Conservation (phyloP, 2,329 filamentous ascomycete species). For the Tolypocladium tundrense region DNA sequence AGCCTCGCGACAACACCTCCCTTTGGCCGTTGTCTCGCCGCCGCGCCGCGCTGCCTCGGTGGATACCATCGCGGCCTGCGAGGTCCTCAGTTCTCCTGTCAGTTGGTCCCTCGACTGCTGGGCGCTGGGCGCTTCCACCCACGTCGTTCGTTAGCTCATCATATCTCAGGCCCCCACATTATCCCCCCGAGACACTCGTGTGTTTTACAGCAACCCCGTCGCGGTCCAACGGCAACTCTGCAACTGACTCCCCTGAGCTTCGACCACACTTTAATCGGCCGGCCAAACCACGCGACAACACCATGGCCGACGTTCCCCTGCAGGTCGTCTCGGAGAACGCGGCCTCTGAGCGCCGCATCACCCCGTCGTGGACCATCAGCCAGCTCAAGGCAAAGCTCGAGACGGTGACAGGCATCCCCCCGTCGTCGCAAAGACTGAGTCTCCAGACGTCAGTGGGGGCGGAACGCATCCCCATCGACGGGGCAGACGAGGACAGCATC, state of each 20-base stretch:
- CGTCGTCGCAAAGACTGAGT: conserved; percentile 63
- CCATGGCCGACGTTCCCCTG: conserved; percentile 65
- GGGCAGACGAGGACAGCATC: conserved; percentile 61
- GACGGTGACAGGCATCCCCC: conserved; percentile 84
- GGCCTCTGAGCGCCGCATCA: conserved; percentile 80
- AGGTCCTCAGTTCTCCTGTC: background rate
- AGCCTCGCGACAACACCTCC: background rate
- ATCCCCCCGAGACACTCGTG: background rate
- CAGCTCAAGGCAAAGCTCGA: conserved; percentile 83
- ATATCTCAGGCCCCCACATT: background rate
- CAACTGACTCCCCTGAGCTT: background rate
- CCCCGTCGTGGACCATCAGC: conserved; percentile 80
- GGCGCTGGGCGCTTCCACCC: background rate
- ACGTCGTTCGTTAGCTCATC: background rate
- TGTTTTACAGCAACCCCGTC: background rate
- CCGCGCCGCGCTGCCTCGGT: background rate
- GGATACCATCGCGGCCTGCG: background rate
- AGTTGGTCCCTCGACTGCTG: background rate
- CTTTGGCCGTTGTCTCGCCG: background rate
- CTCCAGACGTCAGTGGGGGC: conserved; percentile 49
- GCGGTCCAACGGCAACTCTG: background rate
- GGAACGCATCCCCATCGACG: conserved; percentile 54
- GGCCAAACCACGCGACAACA: conserved; percentile 6
- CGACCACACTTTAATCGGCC: background rate
- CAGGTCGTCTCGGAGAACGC: conserved; percentile 66